These are phyloP conservation scores for Lathyrus sativus DNA, from an alignment of 306 rosid genomes.

Conservation along the genomic window DNA sequence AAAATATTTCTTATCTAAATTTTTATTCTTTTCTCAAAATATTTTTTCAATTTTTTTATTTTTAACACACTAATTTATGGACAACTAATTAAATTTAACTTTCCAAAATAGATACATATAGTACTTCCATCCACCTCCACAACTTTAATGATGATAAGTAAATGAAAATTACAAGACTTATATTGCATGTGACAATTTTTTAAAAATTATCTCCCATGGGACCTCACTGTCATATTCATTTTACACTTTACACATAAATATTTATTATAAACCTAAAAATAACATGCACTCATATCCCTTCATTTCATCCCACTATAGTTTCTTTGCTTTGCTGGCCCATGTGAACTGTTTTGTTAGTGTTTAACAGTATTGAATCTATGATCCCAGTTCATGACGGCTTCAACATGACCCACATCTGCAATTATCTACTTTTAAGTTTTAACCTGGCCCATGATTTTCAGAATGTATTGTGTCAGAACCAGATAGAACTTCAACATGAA, in stretches of 20 bases:
- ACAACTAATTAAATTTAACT: slow-evolving; percentile 1
- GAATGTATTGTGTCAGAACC: slow-evolving; percentile 42
- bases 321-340: slow-evolving; percentile 57
- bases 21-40: too few species aligned
- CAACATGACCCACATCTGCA: slow-evolving; percentile 53
- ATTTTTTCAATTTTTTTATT: too few species aligned
- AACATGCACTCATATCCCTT: slow-evolving; percentile 36
- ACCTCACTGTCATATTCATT: slow-evolving; percentile 42
- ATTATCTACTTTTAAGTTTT: slow-evolving; percentile 44
- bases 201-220: slow-evolving; percentile 35
- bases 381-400: slow-evolving; percentile 47
- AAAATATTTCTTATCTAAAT: too few species aligned
- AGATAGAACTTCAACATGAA: neutral
- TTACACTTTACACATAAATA: slow-evolving; percentile 41
- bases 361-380: slow-evolving; percentile 33
- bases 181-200: slow-evolving; percentile 38
- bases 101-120: neutral
- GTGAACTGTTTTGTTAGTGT: slow-evolving; percentile 44
- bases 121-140: slow-evolving; percentile 14
- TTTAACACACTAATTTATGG: neutral
- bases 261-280: slow-evolving; percentile 20
- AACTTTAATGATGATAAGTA: slow-evolving; percentile 3
- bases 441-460: slow-evolving; percentile 43
- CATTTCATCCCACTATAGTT: slow-evolving; percentile 42
- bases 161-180: slow-evolving; percentile 39